These are phyloP conservation scores for Fusarium albosuccineum DNA, from an alignment of 2,329 filamentous ascomycete genomes.

Conservation along the genomic window DNA sequence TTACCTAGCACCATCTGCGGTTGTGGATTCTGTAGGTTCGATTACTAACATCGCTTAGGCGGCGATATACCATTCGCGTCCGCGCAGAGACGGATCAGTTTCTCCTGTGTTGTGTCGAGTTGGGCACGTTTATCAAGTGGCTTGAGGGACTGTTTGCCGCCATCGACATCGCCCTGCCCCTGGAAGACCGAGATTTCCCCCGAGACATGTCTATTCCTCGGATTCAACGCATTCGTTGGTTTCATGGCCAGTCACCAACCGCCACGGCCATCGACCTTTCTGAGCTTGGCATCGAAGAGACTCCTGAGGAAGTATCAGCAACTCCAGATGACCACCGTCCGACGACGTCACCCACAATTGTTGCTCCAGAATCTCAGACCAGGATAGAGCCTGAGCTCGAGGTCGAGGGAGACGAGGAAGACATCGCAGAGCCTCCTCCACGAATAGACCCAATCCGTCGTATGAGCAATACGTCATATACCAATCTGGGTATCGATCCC, in stretches of 20 bases:
- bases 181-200: conserved; percentile 77
- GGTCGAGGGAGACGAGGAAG: conserved; percentile 39
- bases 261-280: conserved; percentile 45
- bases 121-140: conserved; percentile 77
- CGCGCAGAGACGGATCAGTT: conserved; percentile 81
- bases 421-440: conserved; percentile 40
- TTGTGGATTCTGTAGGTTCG: not conserved
- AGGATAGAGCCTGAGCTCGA: conserved; percentile 40
- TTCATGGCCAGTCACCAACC: conserved; percentile 55
- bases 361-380: conserved; percentile 39
- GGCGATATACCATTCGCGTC: conserved; percentile 77
- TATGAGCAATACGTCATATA: conserved; percentile 61
- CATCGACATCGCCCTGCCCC: conserved; percentile 76
- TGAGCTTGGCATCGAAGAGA: conserved; percentile 38
- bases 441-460: conserved; percentile 53
- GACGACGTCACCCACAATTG: conserved; percentile 25
- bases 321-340: conserved; percentile 32
- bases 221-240: conserved; percentile 66
- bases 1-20: not conserved
- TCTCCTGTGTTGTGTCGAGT: conserved; percentile 73
- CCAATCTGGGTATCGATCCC: conserved; percentile 60
- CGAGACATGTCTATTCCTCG: conserved; percentile 72
- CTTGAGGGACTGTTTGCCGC: conserved; percentile 78
- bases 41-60: conserved; percentile 52
- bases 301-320: conserved; percentile 40